A percentile compares a stretch with the other conserved stretches of the same genome.
phyloP scores from a whole-genome alignment of 225 moss, liverwort and hornwort species.

The Physcomitrellopsis africana region DNA sequence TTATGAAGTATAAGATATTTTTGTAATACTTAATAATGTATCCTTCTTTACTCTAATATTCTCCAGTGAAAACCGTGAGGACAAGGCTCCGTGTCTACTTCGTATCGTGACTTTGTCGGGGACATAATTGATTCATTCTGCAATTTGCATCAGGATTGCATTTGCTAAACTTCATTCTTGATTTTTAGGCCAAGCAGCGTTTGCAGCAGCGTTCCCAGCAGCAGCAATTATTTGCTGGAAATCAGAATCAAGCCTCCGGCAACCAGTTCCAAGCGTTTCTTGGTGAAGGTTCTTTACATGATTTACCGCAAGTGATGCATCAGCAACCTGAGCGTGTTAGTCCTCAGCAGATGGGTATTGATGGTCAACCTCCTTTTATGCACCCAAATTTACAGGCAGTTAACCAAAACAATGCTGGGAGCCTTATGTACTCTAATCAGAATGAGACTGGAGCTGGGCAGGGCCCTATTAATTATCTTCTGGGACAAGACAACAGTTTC shows the following conservation, averaged over 20 bases:
- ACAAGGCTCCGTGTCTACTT: slow-evolving; percentile 8
- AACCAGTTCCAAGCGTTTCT: slow-evolving; percentile 90
- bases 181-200: slow-evolving; percentile 65
- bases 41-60: slow-evolving; percentile 3
- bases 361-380: slow-evolving; percentile 61
- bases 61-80: neutral
- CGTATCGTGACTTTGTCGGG: neutral
- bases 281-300: slow-evolving; percentile 82
- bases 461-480: slow-evolving; percentile 88
- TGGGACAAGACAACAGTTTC: slow-evolving; percentile 92
- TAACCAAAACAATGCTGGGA: slow-evolving; percentile 50
- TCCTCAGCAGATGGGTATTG: slow-evolving; percentile 61
- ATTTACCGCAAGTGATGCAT: slow-evolving; percentile 83
- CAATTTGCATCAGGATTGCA: neutral
- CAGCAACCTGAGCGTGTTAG: slow-evolving; percentile 71
- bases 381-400: slow-evolving; percentile 62
- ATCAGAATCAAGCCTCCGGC: slow-evolving; percentile 71
- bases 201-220: slow-evolving; percentile 74
- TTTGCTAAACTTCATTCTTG: slow-evolving; percentile 22
- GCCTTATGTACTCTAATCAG: slow-evolving; percentile 56
- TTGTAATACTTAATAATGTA: neutral
- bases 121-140: slow-evolving; percentile 10
- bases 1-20: slow-evolving; percentile 3
- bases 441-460: slow-evolving; percentile 62
- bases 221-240: slow-evolving; percentile 71